A percentile compares a stretch with the other conserved stretches of the same genome.
These are phyloP conservation scores for Myxozyma melibiosi DNA, from an alignment of 805 yeast genomes.

Conservation along the genomic window DNA sequence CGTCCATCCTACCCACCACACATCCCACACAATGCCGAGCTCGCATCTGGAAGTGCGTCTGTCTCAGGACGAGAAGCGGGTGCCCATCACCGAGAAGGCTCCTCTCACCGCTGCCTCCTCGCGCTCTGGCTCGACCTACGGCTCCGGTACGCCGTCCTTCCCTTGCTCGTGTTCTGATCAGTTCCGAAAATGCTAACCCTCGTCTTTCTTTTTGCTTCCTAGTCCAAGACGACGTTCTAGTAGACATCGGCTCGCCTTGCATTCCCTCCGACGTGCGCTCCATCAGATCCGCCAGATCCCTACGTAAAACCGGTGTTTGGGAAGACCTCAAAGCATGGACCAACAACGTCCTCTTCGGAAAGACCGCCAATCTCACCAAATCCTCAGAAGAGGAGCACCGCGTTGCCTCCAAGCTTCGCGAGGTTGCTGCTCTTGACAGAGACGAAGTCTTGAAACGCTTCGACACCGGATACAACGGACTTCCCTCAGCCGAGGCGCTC, in stretches of 20 bases:
- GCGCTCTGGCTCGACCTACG: constrained; percentile 9
- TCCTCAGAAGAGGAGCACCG: constrained; percentile 31
- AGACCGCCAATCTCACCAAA: constrained; percentile 30
- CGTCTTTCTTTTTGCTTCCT: neutral
- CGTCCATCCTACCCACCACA: neutral
- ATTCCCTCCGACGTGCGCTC: constrained; percentile 17
- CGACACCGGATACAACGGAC: constrained; percentile 25
- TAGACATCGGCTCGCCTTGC: constrained; percentile 22
- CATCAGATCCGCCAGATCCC: constrained; percentile 15
- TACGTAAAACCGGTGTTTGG: neutral
- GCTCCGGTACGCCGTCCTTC: constrained; percentile 15
- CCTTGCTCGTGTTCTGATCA: neutral
- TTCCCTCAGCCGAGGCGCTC: constrained; percentile 23
- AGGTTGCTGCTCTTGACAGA: constrained; percentile 20
- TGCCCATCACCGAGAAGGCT: constrained; percentile 19
- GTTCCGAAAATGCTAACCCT: neutral
- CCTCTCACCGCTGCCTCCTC: constrained; percentile 13
- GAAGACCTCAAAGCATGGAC: constrained; percentile 24
- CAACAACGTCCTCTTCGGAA: constrained; percentile 26
- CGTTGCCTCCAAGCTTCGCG: constrained; percentile 24
- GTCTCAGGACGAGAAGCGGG: constrained; percentile 29
- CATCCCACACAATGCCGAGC: constrained; percentile 3
- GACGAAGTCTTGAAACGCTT: constrained; percentile 24
- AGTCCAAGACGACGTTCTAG: constrained; percentile 24
- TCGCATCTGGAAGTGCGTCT: constrained; percentile 10